These are phyloP conservation scores for Rhizophagus clarus DNA, from an alignment of 192 early-diverging fungal species.

Conservation along the genomic window DNA sequence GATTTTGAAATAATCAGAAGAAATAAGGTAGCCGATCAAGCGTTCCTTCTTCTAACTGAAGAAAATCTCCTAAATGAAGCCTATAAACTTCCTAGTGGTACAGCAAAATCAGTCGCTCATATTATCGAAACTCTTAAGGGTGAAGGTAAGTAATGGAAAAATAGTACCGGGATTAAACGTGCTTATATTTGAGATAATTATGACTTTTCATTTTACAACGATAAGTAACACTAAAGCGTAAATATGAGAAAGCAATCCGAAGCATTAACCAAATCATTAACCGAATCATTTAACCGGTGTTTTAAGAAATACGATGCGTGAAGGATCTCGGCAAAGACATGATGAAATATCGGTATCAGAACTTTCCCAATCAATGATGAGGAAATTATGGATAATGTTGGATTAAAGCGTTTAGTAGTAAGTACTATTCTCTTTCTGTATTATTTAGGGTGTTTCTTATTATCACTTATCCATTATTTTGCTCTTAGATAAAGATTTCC, in stretches of 20 bases:
- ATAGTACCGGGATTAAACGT: slow-evolving; percentile 19
- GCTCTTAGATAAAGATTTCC: slow-evolving; percentile 20
- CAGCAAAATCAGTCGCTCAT: slow-evolving; percentile 19
- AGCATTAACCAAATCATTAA: neutral
- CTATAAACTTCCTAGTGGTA: slow-evolving; percentile 4
- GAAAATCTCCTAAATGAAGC: slow-evolving; percentile 8
- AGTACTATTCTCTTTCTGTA: slow-evolving; percentile 12
- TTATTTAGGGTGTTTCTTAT: slow-evolving; percentile 22
- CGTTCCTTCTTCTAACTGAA: slow-evolving; percentile 15
- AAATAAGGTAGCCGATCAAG: neutral
- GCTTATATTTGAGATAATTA: neutral
- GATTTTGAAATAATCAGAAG: slow-evolving; percentile 7
- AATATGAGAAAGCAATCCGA: slow-evolving; percentile 17
- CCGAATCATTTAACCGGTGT: no score
- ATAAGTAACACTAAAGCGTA: slow-evolving; percentile 26
- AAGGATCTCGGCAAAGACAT: slow-evolving; percentile 13
- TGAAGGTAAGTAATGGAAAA: slow-evolving; percentile 24
- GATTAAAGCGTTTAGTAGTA: slow-evolving; percentile 15
- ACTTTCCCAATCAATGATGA: slow-evolving; percentile 6
- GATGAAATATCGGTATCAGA: slow-evolving; percentile 1
- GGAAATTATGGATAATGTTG: slow-evolving; percentile 7
- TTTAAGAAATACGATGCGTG: neutral
- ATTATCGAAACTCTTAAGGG: slow-evolving; percentile 19
- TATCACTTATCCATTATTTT: slow-evolving; percentile 15
- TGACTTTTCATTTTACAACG: slow-evolving; percentile 12